Conservation (phyloP, 768 basidiomycete genomes). For the Mycena venus region DNA sequence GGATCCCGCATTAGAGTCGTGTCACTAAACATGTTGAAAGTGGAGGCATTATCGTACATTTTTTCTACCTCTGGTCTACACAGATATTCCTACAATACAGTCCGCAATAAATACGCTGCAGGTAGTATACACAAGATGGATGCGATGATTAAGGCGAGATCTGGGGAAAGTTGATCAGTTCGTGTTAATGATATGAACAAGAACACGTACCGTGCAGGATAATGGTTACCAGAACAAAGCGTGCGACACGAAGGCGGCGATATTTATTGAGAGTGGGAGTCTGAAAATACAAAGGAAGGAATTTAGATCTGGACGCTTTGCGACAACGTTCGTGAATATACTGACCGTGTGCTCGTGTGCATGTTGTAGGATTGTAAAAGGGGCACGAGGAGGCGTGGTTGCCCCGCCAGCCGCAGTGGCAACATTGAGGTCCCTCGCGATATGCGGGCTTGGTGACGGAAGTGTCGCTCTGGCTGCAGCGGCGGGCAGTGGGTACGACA, state of each 20-base stretch:
- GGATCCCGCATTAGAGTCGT: no score
- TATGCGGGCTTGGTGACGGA: not conserved
- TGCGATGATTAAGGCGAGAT: not conserved
- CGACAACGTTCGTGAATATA: not conserved
- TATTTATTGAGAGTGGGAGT: not conserved
- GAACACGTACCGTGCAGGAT: not conserved
- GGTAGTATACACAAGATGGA: not conserved
- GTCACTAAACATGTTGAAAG: not conserved
- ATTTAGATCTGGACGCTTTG: not conserved
- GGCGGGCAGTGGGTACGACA: not conserved
- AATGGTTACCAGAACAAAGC: not conserved
- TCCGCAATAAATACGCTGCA: not conserved
- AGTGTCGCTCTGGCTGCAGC: not conserved
- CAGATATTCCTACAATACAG: not conserved
- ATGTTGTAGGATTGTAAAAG: conserved; percentile 27
- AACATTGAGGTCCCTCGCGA: conserved; percentile 28
- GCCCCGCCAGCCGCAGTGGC: conserved; percentile 28
- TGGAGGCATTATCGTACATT: not conserved
- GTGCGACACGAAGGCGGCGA: not conserved
- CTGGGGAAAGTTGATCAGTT: not conserved
- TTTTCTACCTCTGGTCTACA: not conserved
- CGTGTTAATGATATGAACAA: not conserved
- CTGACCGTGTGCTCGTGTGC: conserved; percentile 9
- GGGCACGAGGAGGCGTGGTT: conserved; percentile 23
- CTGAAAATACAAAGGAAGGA: not conserved